These are phyloP conservation scores for Aspergillus pseudotamarii DNA, from an alignment of 2,329 filamentous ascomycete species.

Conservation along the genomic window DNA sequence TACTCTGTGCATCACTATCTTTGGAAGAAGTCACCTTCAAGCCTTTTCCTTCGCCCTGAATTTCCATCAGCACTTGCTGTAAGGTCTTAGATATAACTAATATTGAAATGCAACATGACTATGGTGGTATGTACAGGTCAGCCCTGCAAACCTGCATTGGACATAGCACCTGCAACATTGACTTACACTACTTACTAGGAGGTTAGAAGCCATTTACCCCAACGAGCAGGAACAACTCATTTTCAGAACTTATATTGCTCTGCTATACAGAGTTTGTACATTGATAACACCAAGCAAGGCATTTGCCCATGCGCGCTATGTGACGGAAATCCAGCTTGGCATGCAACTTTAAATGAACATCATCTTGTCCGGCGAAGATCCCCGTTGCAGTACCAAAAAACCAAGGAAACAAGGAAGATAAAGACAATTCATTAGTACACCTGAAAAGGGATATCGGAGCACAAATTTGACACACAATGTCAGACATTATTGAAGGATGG, in stretches of 20 bases:
- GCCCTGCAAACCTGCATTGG: background rate
- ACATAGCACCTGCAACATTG: background rate
- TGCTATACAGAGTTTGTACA: background rate
- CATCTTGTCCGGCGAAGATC: background rate
- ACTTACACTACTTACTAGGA: background rate
- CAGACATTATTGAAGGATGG: background rate
- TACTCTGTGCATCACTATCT: background rate
- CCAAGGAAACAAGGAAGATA: background rate
- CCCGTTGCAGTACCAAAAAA: background rate
- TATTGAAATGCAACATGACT: background rate
- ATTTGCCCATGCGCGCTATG: background rate
- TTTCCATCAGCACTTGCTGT: background rate
- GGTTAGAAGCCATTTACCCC: background rate
- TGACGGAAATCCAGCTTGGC: conserved; percentile 5
- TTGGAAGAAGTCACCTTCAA: background rate
- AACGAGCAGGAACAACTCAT: background rate
- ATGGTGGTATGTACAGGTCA: background rate
- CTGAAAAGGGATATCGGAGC: background rate
- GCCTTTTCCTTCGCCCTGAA: background rate
- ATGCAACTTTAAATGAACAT: conserved; percentile 10
- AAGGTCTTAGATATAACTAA: background rate
- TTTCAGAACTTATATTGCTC: background rate
- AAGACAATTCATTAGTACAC: background rate
- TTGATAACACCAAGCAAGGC: background rate
- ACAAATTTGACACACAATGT: background rate